A percentile compares a stretch with the other conserved stretches of the same genome.
Evolutionary conservation across 176 grass and related monocot genomes (phyloP).

Genomic region (Avena sativa): DNA sequence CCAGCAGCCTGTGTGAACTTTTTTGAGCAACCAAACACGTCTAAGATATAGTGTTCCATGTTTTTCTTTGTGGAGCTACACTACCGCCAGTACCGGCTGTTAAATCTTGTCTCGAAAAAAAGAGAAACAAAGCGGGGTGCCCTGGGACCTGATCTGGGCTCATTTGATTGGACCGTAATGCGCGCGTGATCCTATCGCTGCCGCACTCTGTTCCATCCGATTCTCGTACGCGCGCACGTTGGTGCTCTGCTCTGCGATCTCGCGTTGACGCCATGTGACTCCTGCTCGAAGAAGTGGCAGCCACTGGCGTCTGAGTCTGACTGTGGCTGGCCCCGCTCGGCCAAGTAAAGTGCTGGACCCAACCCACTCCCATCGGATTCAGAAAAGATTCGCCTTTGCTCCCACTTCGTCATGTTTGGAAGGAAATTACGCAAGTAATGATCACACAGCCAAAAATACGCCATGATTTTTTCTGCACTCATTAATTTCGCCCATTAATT

Average conservation of each 20-base stretch:
- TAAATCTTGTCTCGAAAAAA: too few species aligned
- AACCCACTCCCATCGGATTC: not conserved
- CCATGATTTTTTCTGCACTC: not conserved
- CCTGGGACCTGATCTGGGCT: not conserved
- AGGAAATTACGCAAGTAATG: not conserved
- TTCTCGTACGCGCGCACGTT: not conserved
- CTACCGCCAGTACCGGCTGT: too few species aligned
- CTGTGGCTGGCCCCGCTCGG: not conserved
- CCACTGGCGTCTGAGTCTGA: too few species aligned
- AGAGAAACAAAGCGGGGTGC: too few species aligned
- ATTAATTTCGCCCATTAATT: conserved; percentile 21
- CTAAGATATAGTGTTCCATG: too few species aligned
- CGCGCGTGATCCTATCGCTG: not conserved
- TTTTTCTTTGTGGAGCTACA: too few species aligned
- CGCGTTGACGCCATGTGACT: not conserved
- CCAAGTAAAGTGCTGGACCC: not conserved
- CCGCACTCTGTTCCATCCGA: not conserved
- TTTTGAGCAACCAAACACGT: too few species aligned
- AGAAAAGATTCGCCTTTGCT: conserved; percentile 2
- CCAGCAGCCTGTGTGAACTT: too few species aligned
- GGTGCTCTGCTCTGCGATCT: not conserved
- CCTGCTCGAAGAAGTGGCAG: not conserved
- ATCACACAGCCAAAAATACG: not conserved
- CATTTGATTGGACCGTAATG: not conserved
- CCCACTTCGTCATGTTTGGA: not conserved